phyloP scores from a whole-genome alignment of 2,329 filamentous ascomycete genomes.

The Orbilia javanica region DNA sequence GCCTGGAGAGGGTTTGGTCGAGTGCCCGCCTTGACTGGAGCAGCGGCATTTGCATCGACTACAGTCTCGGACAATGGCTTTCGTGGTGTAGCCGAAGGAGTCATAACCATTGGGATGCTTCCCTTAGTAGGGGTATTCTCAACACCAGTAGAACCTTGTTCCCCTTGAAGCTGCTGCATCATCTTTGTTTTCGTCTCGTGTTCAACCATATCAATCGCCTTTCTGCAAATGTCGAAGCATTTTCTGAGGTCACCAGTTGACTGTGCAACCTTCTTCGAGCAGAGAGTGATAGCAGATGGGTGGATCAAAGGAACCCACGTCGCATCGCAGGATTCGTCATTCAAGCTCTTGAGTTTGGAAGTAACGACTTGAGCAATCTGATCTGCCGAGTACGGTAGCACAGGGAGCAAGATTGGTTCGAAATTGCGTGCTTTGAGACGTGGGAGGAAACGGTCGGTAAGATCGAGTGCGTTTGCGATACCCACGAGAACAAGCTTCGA shows the following conservation, averaged over 20 bases:
- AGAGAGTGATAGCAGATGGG: slow-evolving; percentile 91
- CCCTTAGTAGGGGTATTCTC: slow-evolving; percentile 65
- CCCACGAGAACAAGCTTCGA: slow-evolving; percentile 87
- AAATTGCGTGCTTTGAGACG: slow-evolving; percentile 92
- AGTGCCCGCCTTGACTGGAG: slow-evolving; percentile 26
- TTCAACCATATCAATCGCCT: slow-evolving; percentile 90
- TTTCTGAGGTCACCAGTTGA: slow-evolving; percentile 95
- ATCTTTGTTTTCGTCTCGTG: slow-evolving; percentile 81
- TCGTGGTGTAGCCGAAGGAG: slow-evolving; percentile 33
- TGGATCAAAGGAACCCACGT: slow-evolving; percentile 88
- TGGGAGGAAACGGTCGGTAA: slow-evolving; percentile 94
- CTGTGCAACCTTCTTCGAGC: slow-evolving; percentile 91
- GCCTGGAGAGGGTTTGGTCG: slow-evolving; percentile 42
- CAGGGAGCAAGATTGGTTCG: slow-evolving; percentile 88
- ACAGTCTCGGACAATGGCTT: slow-evolving; percentile 77
- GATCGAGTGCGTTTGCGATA: slow-evolving; percentile 94
- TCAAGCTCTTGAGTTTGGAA: slow-evolving; percentile 80
- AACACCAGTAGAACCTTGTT: slow-evolving; percentile 64
- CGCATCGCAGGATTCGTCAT: slow-evolving; percentile 67
- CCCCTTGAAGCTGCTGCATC: slow-evolving; percentile 73
- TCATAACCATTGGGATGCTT: slow-evolving; percentile 34
- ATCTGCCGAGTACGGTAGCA: slow-evolving; percentile 87
- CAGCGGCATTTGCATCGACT: slow-evolving; percentile 77
- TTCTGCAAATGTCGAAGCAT: slow-evolving; percentile 92
- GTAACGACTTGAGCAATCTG: slow-evolving; percentile 92